A percentile compares a stretch with the other conserved stretches of the same genome.
Conservation (phyloP, 202 grass and related monocot genomes). For the Sporobolus alterniflorus region DNA sequence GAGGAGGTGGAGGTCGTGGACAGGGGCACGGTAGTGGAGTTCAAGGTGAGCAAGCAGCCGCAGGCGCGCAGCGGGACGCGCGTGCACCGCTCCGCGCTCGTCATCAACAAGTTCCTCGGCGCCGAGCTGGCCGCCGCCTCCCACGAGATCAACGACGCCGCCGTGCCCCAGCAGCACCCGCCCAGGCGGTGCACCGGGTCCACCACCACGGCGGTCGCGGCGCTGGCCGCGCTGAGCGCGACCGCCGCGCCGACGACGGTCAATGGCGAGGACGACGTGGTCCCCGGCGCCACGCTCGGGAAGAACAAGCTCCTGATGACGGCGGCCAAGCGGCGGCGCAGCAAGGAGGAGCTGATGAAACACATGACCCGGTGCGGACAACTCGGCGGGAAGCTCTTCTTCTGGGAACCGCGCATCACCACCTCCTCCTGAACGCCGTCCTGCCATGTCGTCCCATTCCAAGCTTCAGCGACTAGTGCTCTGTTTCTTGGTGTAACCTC, state of each 20-base stretch:
- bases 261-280: conserved; percentile 18
- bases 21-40: conserved; percentile 85
- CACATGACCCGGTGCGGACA: conserved; percentile 65
- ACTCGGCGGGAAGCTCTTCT: conserved; percentile 53
- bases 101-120: conserved; percentile 98
- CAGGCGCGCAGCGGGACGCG: conserved; percentile 45
- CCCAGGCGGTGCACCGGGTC: conserved; percentile 9
- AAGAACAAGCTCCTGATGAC: conserved; percentile 68
- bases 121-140: conserved; percentile 32
- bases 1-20: conserved; percentile 89
- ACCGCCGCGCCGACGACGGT: background rate
- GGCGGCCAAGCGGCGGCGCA: conserved; percentile 45
- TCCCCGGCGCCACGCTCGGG: conserved; percentile 24
- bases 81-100: conserved; percentile 72
- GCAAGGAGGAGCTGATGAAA: conserved; percentile 63
- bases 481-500: conserved; percentile 37
- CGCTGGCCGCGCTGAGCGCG: conserved; percentile 33
- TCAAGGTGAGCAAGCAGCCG: conserved; percentile 86
- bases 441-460: too few species aligned
- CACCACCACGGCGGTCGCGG: conserved; percentile 38
- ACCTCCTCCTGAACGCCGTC: conserved; percentile 49
- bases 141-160: background rate
- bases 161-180: background rate
- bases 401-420: conserved; percentile 59
- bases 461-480: conserved; percentile 10